Conservation (phyloP, 2,329 filamentous ascomycete genomes). For the Daldinia eschscholtzii region DNA sequence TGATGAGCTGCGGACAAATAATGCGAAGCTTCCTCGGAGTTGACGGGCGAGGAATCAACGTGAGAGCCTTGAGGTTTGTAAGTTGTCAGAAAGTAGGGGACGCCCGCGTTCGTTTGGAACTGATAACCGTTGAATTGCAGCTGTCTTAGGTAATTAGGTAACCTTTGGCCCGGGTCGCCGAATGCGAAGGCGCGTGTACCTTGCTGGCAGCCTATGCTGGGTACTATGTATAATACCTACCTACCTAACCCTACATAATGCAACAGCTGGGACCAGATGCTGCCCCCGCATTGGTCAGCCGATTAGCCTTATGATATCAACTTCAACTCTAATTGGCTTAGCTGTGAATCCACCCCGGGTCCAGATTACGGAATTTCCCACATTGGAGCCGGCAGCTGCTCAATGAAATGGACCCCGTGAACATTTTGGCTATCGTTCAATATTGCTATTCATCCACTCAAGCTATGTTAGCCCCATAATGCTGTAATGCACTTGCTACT, state of each 20-base stretch:
- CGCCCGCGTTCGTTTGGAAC: conserved; percentile 16
- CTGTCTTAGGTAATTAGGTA: conserved; percentile 30
- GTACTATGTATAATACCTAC: conserved; percentile 1
- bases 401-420: conserved; percentile 30
- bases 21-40: conserved; percentile 27
- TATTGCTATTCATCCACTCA: conserved; percentile 22
- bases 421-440: conserved; percentile 13
- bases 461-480: conserved; percentile 1
- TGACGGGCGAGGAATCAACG: conserved; percentile 15
- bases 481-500: neutral
- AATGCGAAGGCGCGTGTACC: conserved; percentile 21
- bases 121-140: conserved; percentile 27
- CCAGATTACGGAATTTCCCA: conserved; percentile 32
- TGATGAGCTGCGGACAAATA: conserved; percentile 34
- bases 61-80: neutral
- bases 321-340: conserved; percentile 30
- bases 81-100: conserved; percentile 27
- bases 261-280: conserved; percentile 16
- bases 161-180: conserved; percentile 6
- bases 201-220: conserved; percentile 13
- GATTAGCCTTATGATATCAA: conserved; percentile 36
- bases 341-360: conserved; percentile 22
- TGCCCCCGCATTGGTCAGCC: conserved; percentile 33
- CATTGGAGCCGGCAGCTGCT: conserved; percentile 22
- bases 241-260: conserved; percentile 10